Evolutionary conservation across 179 eudicot genomes (phyloP).

Genomic region (Camellia oleifera): DNA sequence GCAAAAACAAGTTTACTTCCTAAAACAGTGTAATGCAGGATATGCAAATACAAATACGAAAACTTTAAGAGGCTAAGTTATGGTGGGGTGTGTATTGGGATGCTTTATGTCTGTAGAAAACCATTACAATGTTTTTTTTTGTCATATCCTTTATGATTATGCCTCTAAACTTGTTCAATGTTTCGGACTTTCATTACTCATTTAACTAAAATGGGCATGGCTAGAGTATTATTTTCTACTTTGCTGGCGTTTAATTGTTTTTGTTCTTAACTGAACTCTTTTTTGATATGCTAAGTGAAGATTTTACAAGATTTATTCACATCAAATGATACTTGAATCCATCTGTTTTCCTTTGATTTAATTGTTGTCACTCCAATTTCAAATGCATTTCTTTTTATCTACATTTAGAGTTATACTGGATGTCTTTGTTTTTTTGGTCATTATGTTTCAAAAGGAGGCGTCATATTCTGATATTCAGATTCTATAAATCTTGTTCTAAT

Average conservation of each 20-base stretch:
- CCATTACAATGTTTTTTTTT: not conserved
- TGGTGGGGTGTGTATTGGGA: too few species aligned
- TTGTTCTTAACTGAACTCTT: not conserved
- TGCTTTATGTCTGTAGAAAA: not conserved
- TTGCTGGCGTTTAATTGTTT: not conserved
- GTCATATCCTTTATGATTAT: not conserved
- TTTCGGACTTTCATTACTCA: not conserved
- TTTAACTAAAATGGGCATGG: not conserved
- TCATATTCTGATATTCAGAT: not conserved
- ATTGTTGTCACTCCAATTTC: not conserved
- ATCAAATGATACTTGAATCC: not conserved
- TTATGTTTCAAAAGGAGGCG: not conserved
- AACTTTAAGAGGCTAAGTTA: too few species aligned
- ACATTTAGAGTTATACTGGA: not conserved
- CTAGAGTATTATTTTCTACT: not conserved
- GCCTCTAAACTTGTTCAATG: not conserved
- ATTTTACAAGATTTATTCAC: not conserved
- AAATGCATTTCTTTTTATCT: not conserved
- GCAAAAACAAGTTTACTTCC: too few species aligned
- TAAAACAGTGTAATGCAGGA: too few species aligned
- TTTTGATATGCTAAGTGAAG: not conserved
- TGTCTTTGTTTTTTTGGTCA: not conserved
- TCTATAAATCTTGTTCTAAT: not conserved
- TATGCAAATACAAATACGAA: too few species aligned
- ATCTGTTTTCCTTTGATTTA: not conserved